phyloP scores from a whole-genome alignment of 352 stramenopile genomes.

The Thraustotheca clavata region DNA sequence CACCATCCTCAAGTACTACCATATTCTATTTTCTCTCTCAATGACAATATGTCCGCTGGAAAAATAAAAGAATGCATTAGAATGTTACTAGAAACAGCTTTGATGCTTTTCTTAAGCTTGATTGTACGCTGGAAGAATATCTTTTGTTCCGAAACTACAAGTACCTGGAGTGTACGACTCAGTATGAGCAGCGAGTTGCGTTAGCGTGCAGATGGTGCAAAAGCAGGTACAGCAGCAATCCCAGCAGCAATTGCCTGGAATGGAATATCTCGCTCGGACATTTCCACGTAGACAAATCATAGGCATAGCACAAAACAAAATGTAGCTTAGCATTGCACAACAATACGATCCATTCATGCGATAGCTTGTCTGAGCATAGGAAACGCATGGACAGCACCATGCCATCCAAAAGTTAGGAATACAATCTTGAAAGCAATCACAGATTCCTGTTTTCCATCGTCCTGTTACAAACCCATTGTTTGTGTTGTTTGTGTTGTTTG shows the following conservation, averaged over 20 bases:
- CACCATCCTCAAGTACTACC: no score
- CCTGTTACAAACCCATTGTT: background rate
- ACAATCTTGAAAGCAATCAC: slow-evolving; percentile 33
- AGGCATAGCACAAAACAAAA: slow-evolving; percentile 18
- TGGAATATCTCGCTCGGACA: slow-evolving; percentile 33
- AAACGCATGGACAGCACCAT: slow-evolving; percentile 31
- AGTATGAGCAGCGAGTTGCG: slow-evolving; percentile 47
- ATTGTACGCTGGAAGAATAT: slow-evolving; percentile 33
- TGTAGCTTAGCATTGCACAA: slow-evolving; percentile 28
- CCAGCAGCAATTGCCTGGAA: slow-evolving; percentile 27
- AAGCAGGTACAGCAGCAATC: slow-evolving; percentile 33
- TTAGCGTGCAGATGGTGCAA: slow-evolving; percentile 37
- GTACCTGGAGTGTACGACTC: slow-evolving; percentile 43
- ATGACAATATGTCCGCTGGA: no score
- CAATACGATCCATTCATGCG: slow-evolving; percentile 5
- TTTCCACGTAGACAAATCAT: slow-evolving; percentile 32
- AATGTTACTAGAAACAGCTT: background rate
- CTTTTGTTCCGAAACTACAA: slow-evolving; percentile 29
- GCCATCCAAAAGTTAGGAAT: slow-evolving; percentile 42
- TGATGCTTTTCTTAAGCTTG: no score
- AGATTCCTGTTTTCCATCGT: slow-evolving; percentile 28
- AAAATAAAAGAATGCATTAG: no score
- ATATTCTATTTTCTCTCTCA: no score
- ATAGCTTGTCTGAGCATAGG: background rate
- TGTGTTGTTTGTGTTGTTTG: no score